These are phyloP conservation scores for Thielaviopsis punctulata DNA, from an alignment of 2,329 filamentous ascomycete genomes.

Conservation along the genomic window DNA sequence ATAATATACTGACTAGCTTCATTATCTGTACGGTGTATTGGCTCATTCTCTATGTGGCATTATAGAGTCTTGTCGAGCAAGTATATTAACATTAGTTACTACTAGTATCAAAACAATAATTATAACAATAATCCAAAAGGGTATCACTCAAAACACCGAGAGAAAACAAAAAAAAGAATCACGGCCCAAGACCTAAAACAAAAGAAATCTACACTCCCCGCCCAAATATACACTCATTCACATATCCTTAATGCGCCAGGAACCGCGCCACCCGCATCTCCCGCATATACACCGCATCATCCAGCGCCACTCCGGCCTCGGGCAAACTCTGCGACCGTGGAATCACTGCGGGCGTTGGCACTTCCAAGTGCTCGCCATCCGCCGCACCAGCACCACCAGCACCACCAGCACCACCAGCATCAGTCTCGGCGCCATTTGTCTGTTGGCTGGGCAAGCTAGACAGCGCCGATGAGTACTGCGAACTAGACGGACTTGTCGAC, in stretches of 20 bases:
- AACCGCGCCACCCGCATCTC: slow-evolving; percentile 4
- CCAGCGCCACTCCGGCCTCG: slow-evolving; percentile 1
- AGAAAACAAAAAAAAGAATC: background rate
- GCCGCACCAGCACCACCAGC: too few relatives aligned
- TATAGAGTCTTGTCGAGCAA: too few relatives aligned
- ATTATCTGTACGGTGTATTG: background rate
- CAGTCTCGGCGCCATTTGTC: background rate
- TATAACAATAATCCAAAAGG: background rate
- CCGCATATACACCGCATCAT: slow-evolving; percentile 2
- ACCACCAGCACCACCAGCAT: background rate
- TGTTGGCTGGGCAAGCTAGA: background rate
- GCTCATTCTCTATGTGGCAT: background rate
- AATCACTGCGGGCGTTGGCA: too few relatives aligned
- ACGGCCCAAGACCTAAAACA: too few relatives aligned
- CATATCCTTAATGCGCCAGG: slow-evolving; percentile 5
- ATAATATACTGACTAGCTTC: background rate
- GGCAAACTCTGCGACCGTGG: background rate
- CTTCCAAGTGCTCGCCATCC: too few relatives aligned
- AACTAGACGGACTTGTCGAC: background rate
- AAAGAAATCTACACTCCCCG: background rate
- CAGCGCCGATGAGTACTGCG: background rate
- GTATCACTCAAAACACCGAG: background rate
- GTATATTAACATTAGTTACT: background rate
- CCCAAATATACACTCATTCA: background rate
- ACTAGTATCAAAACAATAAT: background rate